Conservation (phyloP, 495 filamentous ascomycete genomes). For the Parmelia sp. region DNA sequence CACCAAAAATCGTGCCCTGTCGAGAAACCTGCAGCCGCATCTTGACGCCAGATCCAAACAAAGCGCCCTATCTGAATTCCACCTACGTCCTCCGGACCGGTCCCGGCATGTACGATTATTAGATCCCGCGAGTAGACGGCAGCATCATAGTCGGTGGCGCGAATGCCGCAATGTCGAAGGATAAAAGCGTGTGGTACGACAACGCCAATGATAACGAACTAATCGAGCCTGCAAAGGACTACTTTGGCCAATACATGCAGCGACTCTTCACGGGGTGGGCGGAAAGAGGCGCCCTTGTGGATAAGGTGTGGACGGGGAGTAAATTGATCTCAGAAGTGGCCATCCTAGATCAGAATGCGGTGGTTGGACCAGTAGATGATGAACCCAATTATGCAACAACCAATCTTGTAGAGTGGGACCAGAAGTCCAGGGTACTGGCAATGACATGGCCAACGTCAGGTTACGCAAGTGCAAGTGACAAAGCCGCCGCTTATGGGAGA, state of each 20-base stretch:
- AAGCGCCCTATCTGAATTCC: neutral
- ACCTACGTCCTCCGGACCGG: neutral
- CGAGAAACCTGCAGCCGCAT: neutral
- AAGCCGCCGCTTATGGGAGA: no score
- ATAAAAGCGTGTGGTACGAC: neutral
- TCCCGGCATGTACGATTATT: neutral
- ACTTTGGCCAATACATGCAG: neutral
- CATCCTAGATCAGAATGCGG: no score
- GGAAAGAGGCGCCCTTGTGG: constrained; percentile 5
- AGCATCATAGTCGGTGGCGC: neutral
- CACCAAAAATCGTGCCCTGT: neutral
- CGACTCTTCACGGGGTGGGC: neutral
- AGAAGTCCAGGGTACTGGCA: no score
- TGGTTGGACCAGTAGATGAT: no score
- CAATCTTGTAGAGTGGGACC: no score
- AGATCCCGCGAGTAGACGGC: neutral
- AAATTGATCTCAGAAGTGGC: no score
- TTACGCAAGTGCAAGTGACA: no score
- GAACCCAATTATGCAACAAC: no score
- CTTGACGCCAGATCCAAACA: neutral
- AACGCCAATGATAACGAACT: neutral
- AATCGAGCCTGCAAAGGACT: neutral
- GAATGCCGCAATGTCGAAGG: neutral
- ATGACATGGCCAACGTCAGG: no score
- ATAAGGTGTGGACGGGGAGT: constrained; percentile 1